A percentile compares a stretch with the other conserved stretches of the same genome.
These are phyloP conservation scores for Limtongia smithiae DNA, from an alignment of 805 yeast species.

Conservation along the genomic window DNA sequence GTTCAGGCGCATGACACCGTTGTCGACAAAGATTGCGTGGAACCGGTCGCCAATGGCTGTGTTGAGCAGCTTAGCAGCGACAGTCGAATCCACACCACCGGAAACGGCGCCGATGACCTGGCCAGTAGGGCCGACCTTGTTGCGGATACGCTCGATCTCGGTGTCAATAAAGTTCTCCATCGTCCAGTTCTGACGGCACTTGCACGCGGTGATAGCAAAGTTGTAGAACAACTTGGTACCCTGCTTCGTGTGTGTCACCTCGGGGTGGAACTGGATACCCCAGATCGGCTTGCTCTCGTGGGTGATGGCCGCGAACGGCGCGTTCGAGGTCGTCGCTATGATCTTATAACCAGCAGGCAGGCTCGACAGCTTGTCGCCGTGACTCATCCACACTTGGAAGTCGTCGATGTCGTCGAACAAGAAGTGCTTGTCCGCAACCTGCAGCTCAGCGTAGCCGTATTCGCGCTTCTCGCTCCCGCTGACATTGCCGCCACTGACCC, in stretches of 20 bases:
- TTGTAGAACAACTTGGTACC: conserved; percentile 85
- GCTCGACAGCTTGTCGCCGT: conserved; percentile 90
- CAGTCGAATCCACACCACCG: conserved; percentile 99
- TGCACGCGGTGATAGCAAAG: conserved; percentile 89
- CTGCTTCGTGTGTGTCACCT: conserved; percentile 91
- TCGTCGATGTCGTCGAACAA: conserved; percentile 86
- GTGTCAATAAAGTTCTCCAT: conserved; percentile 97
- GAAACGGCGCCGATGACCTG: conserved; percentile 99
- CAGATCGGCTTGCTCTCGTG: conserved; percentile 68
- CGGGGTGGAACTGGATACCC: conserved; percentile 99
- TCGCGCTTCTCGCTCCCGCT: conserved; percentile 96
- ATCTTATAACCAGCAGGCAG: conserved; percentile 85
- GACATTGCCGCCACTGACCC: conserved; percentile 89
- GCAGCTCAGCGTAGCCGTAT: conserved; percentile 91
- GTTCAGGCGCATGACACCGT: conserved; percentile 93
- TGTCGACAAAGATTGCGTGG: conserved; percentile 97
- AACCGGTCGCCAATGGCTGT: conserved; percentile 98
- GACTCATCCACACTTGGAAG: conserved; percentile 99
- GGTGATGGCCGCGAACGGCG: conserved; percentile 92
- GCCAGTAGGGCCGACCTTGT: conserved; percentile 92
- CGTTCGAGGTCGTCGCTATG: conserved; percentile 88
- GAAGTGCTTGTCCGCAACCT: conserved; percentile 54
- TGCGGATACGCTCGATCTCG: conserved; percentile 88
- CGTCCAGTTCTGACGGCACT: conserved; percentile 87
- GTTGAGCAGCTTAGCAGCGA: conserved; percentile 95